Conservation (phyloP, 768 basidiomycete species). For the Boletus barrowsii region DNA sequence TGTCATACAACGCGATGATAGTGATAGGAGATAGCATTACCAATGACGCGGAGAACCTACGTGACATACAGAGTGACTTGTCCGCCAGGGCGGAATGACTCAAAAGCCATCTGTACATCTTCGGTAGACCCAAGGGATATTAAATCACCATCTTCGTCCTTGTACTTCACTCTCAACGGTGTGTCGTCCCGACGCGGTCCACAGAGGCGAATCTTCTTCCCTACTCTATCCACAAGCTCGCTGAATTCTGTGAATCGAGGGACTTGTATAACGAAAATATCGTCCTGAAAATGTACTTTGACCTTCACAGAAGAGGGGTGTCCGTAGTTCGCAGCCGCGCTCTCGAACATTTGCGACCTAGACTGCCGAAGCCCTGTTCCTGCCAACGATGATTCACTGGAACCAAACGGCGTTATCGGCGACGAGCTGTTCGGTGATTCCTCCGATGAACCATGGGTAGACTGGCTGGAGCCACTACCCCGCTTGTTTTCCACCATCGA, state of each 20-base stretch:
- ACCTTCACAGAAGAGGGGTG: conserved; percentile 67
- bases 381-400: conserved; percentile 75
- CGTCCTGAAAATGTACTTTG: conserved; percentile 93
- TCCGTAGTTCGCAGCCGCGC: conserved; percentile 31
- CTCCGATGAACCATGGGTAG: conserved; percentile 73
- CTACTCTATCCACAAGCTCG: conserved; percentile 86
- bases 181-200: conserved; percentile 77
- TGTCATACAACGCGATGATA: not conserved
- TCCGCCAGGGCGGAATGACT: conserved; percentile 72
- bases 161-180: conserved; percentile 84
- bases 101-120: conserved; percentile 93
- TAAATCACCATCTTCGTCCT: conserved; percentile 91
- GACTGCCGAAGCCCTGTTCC: conserved; percentile 53
- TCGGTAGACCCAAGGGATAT: conserved; percentile 86
- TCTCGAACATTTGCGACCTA: conserved; percentile 55
- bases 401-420: conserved; percentile 89
- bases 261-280: conserved; percentile 93
- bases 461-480: conserved; percentile 82
- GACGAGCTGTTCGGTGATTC: conserved; percentile 83
- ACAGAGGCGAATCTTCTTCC: conserved; percentile 89
- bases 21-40: not conserved
- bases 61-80: conserved; percentile 81
- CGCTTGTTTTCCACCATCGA: conserved; percentile 55
- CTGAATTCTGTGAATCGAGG: conserved; percentile 73
- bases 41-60: conserved; percentile 35